A percentile compares a stretch with the other conserved stretches of the same genome.
Conservation (phyloP, 2,329 filamentous ascomycete species). For the Coniochaeta sp. region DNA sequence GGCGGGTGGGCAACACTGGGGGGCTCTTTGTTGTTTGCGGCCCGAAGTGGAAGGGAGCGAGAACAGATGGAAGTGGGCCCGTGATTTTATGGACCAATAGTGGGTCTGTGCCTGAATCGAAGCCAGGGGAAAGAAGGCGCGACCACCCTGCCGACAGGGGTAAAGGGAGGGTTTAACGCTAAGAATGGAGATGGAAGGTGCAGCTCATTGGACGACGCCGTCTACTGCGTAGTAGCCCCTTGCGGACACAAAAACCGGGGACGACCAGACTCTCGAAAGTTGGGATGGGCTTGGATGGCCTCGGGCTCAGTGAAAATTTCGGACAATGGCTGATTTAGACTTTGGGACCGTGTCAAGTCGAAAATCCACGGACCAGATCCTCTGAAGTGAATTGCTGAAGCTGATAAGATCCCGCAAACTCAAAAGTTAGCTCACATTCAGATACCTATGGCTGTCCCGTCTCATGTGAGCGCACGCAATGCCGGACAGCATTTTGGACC, state of each 20-base stretch:
- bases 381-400: not conserved
- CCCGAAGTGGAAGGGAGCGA: not conserved
- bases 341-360: not conserved
- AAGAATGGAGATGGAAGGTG: not conserved
- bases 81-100: not conserved
- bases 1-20: not conserved
- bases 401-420: not conserved
- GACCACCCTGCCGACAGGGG: not conserved
- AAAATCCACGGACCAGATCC: not conserved
- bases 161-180: not conserved
- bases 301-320: not conserved
- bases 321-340: not conserved
- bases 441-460: no score
- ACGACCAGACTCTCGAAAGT: not conserved
- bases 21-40: not conserved
- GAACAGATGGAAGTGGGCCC: not conserved
- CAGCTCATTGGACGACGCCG: not conserved
- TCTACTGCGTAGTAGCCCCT: no score
- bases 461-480: not conserved
- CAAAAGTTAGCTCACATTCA: not conserved
- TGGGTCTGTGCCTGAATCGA: slow-evolving; percentile 1
- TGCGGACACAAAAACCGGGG: not conserved
- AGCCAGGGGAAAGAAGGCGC: not conserved
- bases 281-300: not conserved
- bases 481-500: not conserved